Evolutionary conservation across 2,329 filamentous ascomycete genomes (phyloP), one percentile per base, ranked within the genome.

Genomic region (Sporothrix curviconia): DNA sequence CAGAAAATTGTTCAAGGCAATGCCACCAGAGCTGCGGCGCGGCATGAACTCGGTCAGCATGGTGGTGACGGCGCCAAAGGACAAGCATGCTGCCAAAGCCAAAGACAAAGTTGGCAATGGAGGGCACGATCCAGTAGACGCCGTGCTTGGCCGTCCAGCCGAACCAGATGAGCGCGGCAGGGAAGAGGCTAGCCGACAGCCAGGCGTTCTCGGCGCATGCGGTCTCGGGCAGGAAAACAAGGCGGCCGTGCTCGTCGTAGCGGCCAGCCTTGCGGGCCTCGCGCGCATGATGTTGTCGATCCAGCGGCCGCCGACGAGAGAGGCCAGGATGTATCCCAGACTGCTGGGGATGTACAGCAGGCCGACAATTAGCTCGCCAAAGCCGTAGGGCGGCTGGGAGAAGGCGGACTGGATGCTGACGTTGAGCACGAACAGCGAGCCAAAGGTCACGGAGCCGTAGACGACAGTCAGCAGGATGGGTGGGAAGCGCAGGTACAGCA

Each of bases 11-110:
- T 92, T 92, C 43, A 92, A 76, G 0, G 89, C 90, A 3, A 92
- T 87, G 1, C 88, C 89, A 11, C 81, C 81, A 4, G 84, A 87
- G 51, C 85, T 86, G 61, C 80, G 78, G 42, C 82, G 78, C 14
- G 87, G 87, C 77, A 92, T 86, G 66, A 92, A 91, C 67, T 94
- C 89, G 0, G 89, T 92, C 63, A 94, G 75, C 87, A 94, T 91
- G 0, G 90, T 94, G 0, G 88, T 91, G 0, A 82, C 78, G 64
- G 83, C 79, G 50, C 82, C 80, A 71, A 89, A 91, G n/a, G 30
- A 91, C 84, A 4, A 94, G 76, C 90, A 95, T 94, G 32, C 81
- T 86, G 2, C 86, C 85, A 3, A 88, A 64, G 15, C 90, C 90
- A 65, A 92, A 94, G 67, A 86, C 80, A 69, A 90, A 87, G 42